These are phyloP conservation scores for Phytophthora megakarya DNA, from an alignment of 352 stramenopile genomes.

Conservation along the genomic window DNA sequence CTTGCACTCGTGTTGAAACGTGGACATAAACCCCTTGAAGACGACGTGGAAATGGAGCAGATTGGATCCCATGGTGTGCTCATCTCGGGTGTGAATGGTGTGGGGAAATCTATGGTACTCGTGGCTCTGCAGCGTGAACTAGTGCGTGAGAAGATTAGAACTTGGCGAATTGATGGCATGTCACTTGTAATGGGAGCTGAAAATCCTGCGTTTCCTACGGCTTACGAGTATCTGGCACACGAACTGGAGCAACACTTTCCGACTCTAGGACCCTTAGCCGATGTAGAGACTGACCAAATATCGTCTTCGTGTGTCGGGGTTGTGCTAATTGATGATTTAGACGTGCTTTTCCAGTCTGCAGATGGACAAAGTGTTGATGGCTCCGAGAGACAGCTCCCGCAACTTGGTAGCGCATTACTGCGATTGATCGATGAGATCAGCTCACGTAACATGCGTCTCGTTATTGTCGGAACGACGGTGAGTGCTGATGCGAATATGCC, in stretches of 20 bases:
- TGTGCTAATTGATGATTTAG: slow-evolving; percentile 73
- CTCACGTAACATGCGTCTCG: slow-evolving; percentile 35
- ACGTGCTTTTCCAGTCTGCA: slow-evolving; percentile 60
- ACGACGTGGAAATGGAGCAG: slow-evolving; percentile 53
- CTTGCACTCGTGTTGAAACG: slow-evolving; percentile 50
- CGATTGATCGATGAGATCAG: slow-evolving; percentile 62
- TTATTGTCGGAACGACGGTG: slow-evolving; percentile 54
- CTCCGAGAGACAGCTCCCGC: slow-evolving; percentile 39
- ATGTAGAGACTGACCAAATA: not conserved
- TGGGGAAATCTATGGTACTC: slow-evolving; percentile 68
- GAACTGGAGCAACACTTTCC: slow-evolving; percentile 45
- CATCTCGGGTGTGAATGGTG: slow-evolving; percentile 59
- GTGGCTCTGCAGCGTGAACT: slow-evolving; percentile 36
- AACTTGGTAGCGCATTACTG: slow-evolving; percentile 65
- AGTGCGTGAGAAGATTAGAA: slow-evolving; percentile 27
- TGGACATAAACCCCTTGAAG: slow-evolving; percentile 13
- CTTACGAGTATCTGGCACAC: slow-evolving; percentile 63
- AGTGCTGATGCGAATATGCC: slow-evolving; percentile 50
- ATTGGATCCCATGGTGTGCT: slow-evolving; percentile 49
- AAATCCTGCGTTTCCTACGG: slow-evolving; percentile 44
- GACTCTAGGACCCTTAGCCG: slow-evolving; percentile 12
- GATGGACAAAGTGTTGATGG: slow-evolving; percentile 43
- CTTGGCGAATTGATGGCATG: slow-evolving; percentile 40
- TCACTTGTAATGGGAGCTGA: slow-evolving; percentile 64
- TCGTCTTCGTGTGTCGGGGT: slow-evolving; percentile 36